These are phyloP conservation scores for Berberis thunbergii DNA, from an alignment of 164 flowering plant species.

Conservation along the genomic window DNA sequence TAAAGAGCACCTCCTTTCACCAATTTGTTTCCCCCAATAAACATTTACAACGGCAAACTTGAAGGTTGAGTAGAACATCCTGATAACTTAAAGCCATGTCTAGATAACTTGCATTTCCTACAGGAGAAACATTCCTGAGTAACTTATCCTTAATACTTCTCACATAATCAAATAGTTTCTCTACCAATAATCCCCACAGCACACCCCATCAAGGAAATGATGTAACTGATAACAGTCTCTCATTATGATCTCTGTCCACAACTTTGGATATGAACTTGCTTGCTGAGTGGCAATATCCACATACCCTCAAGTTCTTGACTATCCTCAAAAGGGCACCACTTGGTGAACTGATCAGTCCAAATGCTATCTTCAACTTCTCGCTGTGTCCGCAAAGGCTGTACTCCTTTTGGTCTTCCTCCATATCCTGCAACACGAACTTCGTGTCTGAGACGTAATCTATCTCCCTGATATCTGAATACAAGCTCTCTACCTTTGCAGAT, in stretches of 20 bases:
- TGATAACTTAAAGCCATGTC: too few species aligned
- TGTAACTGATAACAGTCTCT: conserved; percentile 31
- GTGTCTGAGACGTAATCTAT: conserved; percentile 22
- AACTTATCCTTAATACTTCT: too few species aligned
- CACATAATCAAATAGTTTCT: not conserved
- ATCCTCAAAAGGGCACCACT: conserved; percentile 25
- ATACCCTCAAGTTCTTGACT: conserved; percentile 36
- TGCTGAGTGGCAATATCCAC: conserved; percentile 29
- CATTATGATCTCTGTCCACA: conserved; percentile 26
- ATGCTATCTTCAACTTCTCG: conserved; percentile 36
- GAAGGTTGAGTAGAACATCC: too few species aligned
- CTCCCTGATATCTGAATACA: conserved; percentile 24
- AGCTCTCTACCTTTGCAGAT: conserved; percentile 14
- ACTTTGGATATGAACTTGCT: conserved; percentile 29
- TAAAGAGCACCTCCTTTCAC: too few species aligned
- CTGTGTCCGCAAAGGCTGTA: conserved; percentile 30
- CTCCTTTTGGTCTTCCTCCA: conserved; percentile 30
- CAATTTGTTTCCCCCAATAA: too few species aligned
- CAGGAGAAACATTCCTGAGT: too few species aligned
- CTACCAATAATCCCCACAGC: conserved; percentile 33
- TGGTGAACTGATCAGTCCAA: conserved; percentile 26
- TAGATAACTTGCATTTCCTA: too few species aligned
- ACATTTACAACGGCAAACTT: too few species aligned
- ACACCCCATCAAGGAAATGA: conserved; percentile 25
- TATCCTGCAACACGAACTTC: conserved; percentile 25